Evolutionary conservation across 768 basidiomycete genomes (phyloP).

Genomic region (Cyclocybe aegerita): DNA sequence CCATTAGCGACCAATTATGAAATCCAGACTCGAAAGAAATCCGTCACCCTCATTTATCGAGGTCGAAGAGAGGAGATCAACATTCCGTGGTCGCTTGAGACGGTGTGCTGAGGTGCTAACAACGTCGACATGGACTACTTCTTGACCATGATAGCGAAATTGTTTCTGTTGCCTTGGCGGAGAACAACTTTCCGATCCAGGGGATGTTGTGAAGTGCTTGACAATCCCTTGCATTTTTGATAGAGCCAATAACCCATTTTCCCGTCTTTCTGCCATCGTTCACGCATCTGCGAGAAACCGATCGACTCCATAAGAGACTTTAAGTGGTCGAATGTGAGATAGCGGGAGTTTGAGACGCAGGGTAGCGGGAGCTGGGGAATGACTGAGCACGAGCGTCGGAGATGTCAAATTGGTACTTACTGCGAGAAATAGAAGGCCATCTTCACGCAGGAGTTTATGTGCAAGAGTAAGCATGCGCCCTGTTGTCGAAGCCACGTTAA

Average conservation of each 20-base stretch:
- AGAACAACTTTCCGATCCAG: constrained; percentile 59
- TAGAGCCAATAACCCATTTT: constrained; percentile 91
- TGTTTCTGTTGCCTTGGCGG: constrained; percentile 74
- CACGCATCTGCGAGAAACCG: constrained; percentile 62
- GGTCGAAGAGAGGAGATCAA: no score
- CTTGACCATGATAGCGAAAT: constrained; percentile 60
- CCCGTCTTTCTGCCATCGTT: constrained; percentile 64
- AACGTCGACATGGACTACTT: neutral
- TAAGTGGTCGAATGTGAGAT: constrained; percentile 64
- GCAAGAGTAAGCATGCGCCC: constrained; percentile 72
- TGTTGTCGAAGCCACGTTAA: constrained; percentile 21
- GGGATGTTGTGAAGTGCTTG: constrained; percentile 1
- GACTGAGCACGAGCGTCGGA: constrained; percentile 9
- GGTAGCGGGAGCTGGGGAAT: constrained; percentile 73
- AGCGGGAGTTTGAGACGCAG: constrained; percentile 85
- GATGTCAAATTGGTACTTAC: constrained; percentile 36
- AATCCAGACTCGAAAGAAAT: no score
- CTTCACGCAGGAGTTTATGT: constrained; percentile 49
- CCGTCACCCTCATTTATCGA: no score
- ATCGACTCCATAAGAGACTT: constrained; percentile 54
- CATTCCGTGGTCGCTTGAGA: no score
- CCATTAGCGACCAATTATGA: no score
- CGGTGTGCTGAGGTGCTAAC: neutral
- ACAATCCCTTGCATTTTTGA: constrained; percentile 35
- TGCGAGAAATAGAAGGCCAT: constrained; percentile 68